Conservation (phyloP, 176 grass and related monocot genomes). For the Eragrostis curvula region DNA sequence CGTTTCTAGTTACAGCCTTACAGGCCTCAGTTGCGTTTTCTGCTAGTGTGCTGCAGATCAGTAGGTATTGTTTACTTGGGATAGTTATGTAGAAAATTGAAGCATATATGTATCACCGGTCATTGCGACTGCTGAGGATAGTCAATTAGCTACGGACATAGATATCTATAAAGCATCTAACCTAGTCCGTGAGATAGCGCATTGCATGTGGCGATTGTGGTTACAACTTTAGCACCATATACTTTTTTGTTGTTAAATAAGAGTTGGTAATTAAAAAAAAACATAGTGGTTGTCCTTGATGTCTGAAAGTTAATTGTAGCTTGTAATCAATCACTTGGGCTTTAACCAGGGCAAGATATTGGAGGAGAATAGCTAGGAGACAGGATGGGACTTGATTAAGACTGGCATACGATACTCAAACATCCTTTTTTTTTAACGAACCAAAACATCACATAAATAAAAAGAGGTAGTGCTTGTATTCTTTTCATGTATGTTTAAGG, state of each 20-base stretch:
- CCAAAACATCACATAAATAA: too few relatives aligned
- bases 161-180: background rate
- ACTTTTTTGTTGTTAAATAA: background rate
- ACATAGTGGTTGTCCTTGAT: background rate
- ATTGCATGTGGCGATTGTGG: background rate
- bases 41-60: too few relatives aligned
- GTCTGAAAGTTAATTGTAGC: background rate
- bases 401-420: too few relatives aligned
- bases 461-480: too few relatives aligned
- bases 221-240: background rate
- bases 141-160: background rate
- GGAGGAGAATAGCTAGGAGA: background rate
- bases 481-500: too few relatives aligned
- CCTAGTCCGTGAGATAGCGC: background rate
- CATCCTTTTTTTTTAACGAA: too few relatives aligned
- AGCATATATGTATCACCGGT: too few relatives aligned
- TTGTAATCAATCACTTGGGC: background rate
- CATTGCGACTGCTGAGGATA: background rate
- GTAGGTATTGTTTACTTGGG: background rate
- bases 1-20: too few relatives aligned
- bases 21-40: too few relatives aligned
- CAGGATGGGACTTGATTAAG: too few relatives aligned
- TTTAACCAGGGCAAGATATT: background rate
- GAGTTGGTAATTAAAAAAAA: background rate
- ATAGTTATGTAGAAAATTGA: background rate